Evolutionary conservation across 805 yeast species (phyloP), one percentile per base, ranked within the genome.

Genomic region (Wickerhamomyces alni): DNA sequence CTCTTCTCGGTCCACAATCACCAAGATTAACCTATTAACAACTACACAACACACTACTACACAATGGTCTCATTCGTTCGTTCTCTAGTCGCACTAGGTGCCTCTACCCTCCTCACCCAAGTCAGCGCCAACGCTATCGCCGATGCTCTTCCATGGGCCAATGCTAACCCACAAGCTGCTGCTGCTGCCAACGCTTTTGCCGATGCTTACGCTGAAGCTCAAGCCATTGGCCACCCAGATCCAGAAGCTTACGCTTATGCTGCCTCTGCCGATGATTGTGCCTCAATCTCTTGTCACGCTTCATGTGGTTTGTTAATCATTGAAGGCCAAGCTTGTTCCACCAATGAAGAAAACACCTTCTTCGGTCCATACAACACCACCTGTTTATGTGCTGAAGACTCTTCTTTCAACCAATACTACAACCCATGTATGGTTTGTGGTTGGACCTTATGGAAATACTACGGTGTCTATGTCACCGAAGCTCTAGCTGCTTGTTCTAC

Each of bases 361-460:
- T 7, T 6, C 6, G 48, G 47, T 30, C 50, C 50, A 25, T 48
- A 33, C 26, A 37, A 49, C 37, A 33, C 40, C 28, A 30, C 30
- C 9, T 54, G 59, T 43, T 39, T 47, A 30, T 54, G 59, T 46
- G 45, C 38, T 28, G 19, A 29, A 12, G 48, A 34, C n/a, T 31
- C 50, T 10, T 27, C 37, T 22, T 54, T 51, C 42, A 48, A 37
- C 29, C 16, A n/a, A 4, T 33, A 39, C 22, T 48, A 47, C 17
- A 48, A 46, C 11, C 51, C 40, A 6, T 62, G 66, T 50, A 43
- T 61, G 31, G 58, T 55, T 25, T 62, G 66, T 52, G 66, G 66
- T 35, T 61, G 65, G 66, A 57, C 63, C 44, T 41, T 62, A 35
- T 61, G 60, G 61, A 36, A 44, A n/a, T 55, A 58, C 39, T 61